Conservation (phyloP, 345 rosid genomes). For the Firmiana major region DNA sequence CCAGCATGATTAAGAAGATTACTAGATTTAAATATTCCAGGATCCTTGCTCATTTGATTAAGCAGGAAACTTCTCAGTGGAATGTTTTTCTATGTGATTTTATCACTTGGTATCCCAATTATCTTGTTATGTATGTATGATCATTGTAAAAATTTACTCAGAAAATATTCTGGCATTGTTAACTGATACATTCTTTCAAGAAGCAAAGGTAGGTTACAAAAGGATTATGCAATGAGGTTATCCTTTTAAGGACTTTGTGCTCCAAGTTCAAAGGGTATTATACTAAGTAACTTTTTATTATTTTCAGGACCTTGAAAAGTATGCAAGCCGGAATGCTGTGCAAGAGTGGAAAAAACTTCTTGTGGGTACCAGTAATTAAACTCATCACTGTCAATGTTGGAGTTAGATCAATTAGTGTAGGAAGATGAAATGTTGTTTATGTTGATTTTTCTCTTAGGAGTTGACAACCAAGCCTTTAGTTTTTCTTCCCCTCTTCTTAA, state of each 20-base stretch:
- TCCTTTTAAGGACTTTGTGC: neutral
- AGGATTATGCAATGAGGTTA: neutral
- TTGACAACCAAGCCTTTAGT: neutral
- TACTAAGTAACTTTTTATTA: neutral
- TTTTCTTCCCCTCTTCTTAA: neutral
- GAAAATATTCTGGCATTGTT: neutral
- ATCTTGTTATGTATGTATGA: neutral
- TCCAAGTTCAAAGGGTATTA: neutral
- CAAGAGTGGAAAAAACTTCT: constrained; percentile 88
- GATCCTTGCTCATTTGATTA: neutral
- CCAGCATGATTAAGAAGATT: neutral
- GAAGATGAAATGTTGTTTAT: neutral
- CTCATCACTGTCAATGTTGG: constrained; percentile 15
- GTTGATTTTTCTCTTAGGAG: neutral
- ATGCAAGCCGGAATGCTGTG: constrained; percentile 74
- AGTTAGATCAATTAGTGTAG: neutral
- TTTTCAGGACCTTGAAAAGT: constrained; percentile 74
- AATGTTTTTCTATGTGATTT: neutral
- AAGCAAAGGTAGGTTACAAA: neutral
- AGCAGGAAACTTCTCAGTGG: neutral
- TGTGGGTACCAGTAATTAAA: constrained; percentile 35
- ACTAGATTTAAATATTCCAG: neutral
- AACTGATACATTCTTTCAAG: neutral
- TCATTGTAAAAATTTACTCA: neutral
- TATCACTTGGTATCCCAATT: neutral